A percentile compares a stretch with the other conserved stretches of the same genome.
These are phyloP conservation scores for Omphalotus olearius DNA, from an alignment of 1,284 basidiomycete genomes.

Conservation along the genomic window DNA sequence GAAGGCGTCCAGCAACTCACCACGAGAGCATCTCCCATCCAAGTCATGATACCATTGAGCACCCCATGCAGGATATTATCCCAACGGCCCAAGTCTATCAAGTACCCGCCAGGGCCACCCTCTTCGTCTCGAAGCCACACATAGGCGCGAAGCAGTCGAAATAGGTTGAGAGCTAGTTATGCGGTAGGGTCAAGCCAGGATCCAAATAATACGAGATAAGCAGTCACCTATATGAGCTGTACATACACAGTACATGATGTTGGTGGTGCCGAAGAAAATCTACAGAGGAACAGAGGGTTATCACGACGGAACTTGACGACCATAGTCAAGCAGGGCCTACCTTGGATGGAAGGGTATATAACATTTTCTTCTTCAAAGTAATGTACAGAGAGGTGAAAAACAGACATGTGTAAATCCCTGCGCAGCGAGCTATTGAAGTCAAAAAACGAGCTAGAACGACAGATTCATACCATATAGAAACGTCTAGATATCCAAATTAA, in stretches of 20 bases:
- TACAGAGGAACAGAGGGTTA: neutral
- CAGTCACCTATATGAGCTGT: conserved; percentile 7
- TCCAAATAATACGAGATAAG: neutral
- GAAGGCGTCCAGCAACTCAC: conserved; percentile 17
- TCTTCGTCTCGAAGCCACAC: conserved; percentile 19
- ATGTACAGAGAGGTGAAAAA: conserved; percentile 17
- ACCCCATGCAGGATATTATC: conserved; percentile 26
- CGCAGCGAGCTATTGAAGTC: no score
- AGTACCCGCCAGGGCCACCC: conserved; percentile 23
- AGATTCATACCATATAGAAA: no score
- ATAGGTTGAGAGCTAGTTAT: conserved; percentile 23
- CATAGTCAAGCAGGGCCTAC: conserved; percentile 5
- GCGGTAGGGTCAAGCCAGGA: neutral
- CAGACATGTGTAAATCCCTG: conserved; percentile 18
- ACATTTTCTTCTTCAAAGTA: conserved; percentile 16
- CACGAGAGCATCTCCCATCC: conserved; percentile 25
- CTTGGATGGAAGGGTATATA: conserved; percentile 15
- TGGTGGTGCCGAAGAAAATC: conserved; percentile 13
- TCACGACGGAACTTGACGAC: neutral
- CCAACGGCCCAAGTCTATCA: conserved; percentile 25
- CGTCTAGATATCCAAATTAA: no score
- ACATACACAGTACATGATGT: conserved; percentile 12
- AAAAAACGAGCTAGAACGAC: no score
- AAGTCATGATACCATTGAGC: conserved; percentile 25
- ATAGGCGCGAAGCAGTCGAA: conserved; percentile 25